A percentile compares a stretch with the other conserved stretches of the same genome.
Evolutionary conservation across 108 stramenopile genomes (phyloP).

Genomic region (Stephanodiscus minutulus): DNA sequence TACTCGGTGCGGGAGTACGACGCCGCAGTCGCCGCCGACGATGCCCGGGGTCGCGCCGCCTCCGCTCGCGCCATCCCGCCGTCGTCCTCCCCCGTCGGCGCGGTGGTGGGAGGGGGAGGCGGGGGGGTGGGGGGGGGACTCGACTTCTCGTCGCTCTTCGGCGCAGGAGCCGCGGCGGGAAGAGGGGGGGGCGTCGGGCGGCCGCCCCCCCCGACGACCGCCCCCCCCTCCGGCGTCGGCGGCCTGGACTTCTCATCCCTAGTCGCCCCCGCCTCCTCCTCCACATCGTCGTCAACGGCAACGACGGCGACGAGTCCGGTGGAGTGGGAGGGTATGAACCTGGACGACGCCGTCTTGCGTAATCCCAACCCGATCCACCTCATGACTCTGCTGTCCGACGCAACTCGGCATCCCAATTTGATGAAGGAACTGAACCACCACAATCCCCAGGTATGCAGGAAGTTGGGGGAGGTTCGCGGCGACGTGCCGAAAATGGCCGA

Average conservation of each 20-base stretch:
- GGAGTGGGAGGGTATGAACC: conserved; percentile 76
- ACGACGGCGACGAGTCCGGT: conserved; percentile 31
- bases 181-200: background rate
- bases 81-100: background rate
- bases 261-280: conserved; percentile 36
- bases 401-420: conserved; percentile 55
- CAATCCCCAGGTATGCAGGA: conserved; percentile 59
- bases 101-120: background rate
- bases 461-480: conserved; percentile 36
- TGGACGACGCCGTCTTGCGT: conserved; percentile 74
- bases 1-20: background rate
- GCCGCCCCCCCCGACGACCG: conserved; percentile 9
- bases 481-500: conserved; percentile 36
- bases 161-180: background rate
- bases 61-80: background rate
- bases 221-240: conserved; percentile 43
- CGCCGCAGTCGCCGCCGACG: background rate
- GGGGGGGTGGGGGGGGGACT: background rate
- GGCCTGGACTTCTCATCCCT: conserved; percentile 75
- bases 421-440: conserved; percentile 87
- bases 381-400: conserved; percentile 57
- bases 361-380: conserved; percentile 80
- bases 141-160: conserved; percentile 9
- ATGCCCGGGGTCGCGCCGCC: background rate
- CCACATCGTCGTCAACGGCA: conserved; percentile 1